Percentiles rank a stretch among this genome's conserved stretches.
phyloP scores from a whole-genome alignment of 345 rosid species.

The Pugionium dolabratum region DNA sequence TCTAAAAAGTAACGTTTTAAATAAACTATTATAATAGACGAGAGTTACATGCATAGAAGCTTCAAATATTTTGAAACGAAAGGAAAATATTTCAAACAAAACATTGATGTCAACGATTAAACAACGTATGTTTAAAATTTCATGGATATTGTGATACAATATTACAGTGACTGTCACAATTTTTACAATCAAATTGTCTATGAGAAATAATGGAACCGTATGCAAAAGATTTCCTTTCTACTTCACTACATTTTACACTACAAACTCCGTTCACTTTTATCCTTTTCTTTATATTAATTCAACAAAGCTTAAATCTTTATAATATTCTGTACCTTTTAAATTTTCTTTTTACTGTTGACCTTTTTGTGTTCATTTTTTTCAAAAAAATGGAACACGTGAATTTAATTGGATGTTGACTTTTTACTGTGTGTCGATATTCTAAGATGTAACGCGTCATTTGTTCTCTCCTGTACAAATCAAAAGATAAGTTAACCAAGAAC shows the following conservation, averaged over 20 bases:
- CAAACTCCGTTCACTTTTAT: constrained; percentile 21
- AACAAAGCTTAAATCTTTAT: constrained; percentile 32
- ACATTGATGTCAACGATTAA: constrained; percentile 3
- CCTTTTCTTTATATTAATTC: constrained; percentile 1
- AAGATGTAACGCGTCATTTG: constrained; percentile 23
- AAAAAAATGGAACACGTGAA: neutral
- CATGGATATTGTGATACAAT: constrained; percentile 10
- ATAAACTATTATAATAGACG: too few species aligned
- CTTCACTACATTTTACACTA: constrained; percentile 21
- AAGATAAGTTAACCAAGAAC: neutral
- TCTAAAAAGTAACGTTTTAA: too few species aligned
- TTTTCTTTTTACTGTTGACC: constrained; percentile 16
- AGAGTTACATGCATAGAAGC: neutral
- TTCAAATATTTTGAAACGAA: constrained; percentile 7
- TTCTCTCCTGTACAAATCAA: constrained; percentile 10
- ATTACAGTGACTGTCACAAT: neutral
- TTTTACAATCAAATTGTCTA: neutral
- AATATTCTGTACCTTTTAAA: constrained; percentile 32
- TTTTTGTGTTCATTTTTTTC: neutral
- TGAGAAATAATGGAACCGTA: constrained; percentile 62
- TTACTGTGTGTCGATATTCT: constrained; percentile 9
- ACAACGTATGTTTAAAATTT: constrained; percentile 7
- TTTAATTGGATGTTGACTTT: constrained; percentile 14
- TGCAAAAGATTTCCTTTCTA: constrained; percentile 46
- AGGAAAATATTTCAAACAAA: constrained; percentile 1